Percentiles rank a stretch among this genome's conserved stretches.
Conservation (phyloP, 2,329 filamentous ascomycete species). For the Botrytis medusae region DNA sequence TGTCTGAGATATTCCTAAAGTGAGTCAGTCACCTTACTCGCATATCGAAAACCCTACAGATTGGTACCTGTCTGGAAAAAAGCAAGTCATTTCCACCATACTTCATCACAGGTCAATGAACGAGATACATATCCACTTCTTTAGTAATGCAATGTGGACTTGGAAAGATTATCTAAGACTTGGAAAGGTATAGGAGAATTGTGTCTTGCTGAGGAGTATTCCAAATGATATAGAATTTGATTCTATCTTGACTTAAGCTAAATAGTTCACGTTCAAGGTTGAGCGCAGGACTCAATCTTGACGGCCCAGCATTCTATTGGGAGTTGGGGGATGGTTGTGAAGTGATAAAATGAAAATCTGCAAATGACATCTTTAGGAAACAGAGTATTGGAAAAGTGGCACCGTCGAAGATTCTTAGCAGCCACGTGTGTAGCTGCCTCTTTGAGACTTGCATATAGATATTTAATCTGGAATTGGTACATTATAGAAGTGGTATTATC, state of each 20-base stretch:
- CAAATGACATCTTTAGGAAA: neutral
- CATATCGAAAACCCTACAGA: neutral
- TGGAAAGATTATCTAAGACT: accelerated
- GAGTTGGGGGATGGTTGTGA: accelerated
- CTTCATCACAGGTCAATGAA: neutral
- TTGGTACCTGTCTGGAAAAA: neutral
- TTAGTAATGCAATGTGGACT: accelerated
- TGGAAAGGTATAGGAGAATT: neutral
- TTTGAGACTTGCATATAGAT: neutral
- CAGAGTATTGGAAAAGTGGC: too few relatives aligned
- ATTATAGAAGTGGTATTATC: neutral
- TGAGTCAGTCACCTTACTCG: neutral
- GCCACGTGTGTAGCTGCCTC: neutral
- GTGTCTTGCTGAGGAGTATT: neutral
- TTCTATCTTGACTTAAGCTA: too few relatives aligned
- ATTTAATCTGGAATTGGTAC: neutral
- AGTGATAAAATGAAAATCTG: accelerated
- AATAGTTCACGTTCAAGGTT: accelerated
- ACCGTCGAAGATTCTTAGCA: neutral
- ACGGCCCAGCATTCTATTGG: accelerated
- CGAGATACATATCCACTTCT: neutral
- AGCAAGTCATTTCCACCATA: neutral
- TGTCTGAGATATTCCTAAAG: neutral
- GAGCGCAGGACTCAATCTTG: accelerated
- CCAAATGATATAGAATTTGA: neutral